These are phyloP conservation scores for Epicoccum nigrum DNA, from an alignment of 2,329 filamentous ascomycete genomes.

Conservation along the genomic window DNA sequence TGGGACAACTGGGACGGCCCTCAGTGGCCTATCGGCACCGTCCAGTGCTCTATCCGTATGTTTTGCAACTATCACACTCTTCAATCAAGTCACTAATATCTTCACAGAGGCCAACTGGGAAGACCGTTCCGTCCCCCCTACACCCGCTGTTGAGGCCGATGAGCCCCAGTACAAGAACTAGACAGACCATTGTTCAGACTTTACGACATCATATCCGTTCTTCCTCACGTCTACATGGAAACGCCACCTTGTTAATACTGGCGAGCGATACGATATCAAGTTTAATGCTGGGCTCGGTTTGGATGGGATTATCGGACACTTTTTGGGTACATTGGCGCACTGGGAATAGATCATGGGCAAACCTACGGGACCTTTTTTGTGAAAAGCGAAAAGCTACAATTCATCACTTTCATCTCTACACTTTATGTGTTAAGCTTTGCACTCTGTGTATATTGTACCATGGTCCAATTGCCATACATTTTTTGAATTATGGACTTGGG, in stretches of 20 bases:
- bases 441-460: too few relatives aligned
- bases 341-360: slow-evolving; percentile 12
- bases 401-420: slow-evolving; percentile 6
- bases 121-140: slow-evolving; percentile 16
- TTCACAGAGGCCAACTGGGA: slow-evolving; percentile 17
- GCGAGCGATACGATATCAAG: slow-evolving; percentile 15
- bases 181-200: slow-evolving; percentile 5
- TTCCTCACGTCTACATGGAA: slow-evolving; percentile 19
- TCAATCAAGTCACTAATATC: slow-evolving; percentile 1
- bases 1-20: slow-evolving; percentile 38
- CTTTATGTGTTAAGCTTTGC: too few relatives aligned
- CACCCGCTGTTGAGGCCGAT: slow-evolving; percentile 17
- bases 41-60: slow-evolving; percentile 33
- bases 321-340: slow-evolving; percentile 16
- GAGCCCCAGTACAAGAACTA: slow-evolving; percentile 21
- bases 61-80: neutral
- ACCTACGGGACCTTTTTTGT: slow-evolving; percentile 18
- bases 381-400: slow-evolving; percentile 16
- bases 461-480: too few relatives aligned
- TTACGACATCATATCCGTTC: slow-evolving; percentile 9
- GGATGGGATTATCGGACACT: slow-evolving; percentile 10
- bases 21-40: slow-evolving; percentile 29
- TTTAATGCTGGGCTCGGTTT: slow-evolving; percentile 15
- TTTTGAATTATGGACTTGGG: too few relatives aligned
- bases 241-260: slow-evolving; percentile 16